Base-by-base conservation (phyloP, 2,329 filamentous ascomycete species). In the Cladosporium velox region DNA sequence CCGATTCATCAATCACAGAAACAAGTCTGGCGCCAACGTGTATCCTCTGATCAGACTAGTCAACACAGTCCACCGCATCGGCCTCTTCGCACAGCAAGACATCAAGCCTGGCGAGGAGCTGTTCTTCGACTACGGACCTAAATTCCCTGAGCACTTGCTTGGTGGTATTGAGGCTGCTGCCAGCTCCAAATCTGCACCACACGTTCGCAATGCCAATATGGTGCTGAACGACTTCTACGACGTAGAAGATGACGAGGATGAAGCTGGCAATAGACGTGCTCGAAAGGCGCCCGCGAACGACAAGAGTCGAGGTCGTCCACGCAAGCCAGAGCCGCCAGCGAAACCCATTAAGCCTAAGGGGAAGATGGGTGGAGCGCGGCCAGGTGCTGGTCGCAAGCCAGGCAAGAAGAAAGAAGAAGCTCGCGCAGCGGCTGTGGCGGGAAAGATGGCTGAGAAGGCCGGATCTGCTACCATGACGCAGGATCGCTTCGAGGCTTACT, bases 1-100 rank as follows among this genome's bases (percentile, higher is more conserved):
- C 57, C 87, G 92, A 4, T 95, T 93, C 78, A 92, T 95, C 76
- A 95, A 96, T 76, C 91, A 94, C 72, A 88, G 90, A 1, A 81
- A 83, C 58, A 80, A 83, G 67, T 80, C 80, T 67, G 77, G 76
- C 72, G 80, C 69, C 75, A 90, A 90, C 64, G 88, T 88, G 73
- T 87, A 88, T 69, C 86, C 90, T 1, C 85, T 86, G 66, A 89
- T 92, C 63, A 77, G 90, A 18, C 86, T 91, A 60, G 91, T 92
- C 66, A 91, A 92, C 71, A 89, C 89, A 28, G 88, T 91, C 1
- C 73, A 89, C 71, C 86, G 92, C 15, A 92, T 95, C 74, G 90
- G 88, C 54, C 90, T 95, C 71, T 88, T 86, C 57, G 90, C 91
- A 0, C 81, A 84, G 64, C 82, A 86, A 1, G 84, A 90, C 49